Conservation (phyloP, 495 filamentous ascomycete species). For the Xylaria intraflava region DNA sequence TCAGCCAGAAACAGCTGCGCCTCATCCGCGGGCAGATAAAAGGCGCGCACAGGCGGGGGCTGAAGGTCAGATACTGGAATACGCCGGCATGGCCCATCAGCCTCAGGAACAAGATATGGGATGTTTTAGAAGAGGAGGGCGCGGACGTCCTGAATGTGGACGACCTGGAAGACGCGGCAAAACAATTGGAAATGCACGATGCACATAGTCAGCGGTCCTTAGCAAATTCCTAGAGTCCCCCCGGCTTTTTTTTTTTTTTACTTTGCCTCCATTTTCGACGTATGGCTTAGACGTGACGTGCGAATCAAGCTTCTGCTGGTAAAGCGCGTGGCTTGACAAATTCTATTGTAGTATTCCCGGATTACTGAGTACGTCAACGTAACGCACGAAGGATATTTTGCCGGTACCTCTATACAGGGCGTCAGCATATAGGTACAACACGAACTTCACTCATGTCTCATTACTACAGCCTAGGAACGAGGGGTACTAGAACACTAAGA, state of each 20-base stretch:
- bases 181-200: slow-evolving; percentile 25
- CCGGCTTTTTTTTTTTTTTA: neutral
- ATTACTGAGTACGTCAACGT: too few species aligned
- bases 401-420: too few species aligned
- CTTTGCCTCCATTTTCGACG: neutral
- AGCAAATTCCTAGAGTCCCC: neutral
- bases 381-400: too few species aligned
- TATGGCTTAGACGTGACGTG: too few species aligned
- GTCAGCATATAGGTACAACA: too few species aligned
- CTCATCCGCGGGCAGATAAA: slow-evolving; percentile 58
- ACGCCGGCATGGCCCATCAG: slow-evolving; percentile 69
- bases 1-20: slow-evolving; percentile 48
- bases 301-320: too few species aligned
- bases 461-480: too few species aligned
- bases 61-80: slow-evolving; percentile 77
- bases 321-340: too few species aligned
- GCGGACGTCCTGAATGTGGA: slow-evolving; percentile 73
- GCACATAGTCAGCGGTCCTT: neutral
- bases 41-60: slow-evolving; percentile 61
- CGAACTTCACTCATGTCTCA: too few species aligned
- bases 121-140: slow-evolving; percentile 61
- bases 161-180: slow-evolving; percentile 47
- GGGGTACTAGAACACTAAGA: too few species aligned
- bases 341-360: too few species aligned
- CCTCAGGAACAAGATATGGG: slow-evolving; percentile 67